Percentiles rank a stretch among this genome's conserved stretches.
phyloP scores from a whole-genome alignment of 2,329 filamentous ascomycete genomes.

The Fusarium haematococcum region DNA sequence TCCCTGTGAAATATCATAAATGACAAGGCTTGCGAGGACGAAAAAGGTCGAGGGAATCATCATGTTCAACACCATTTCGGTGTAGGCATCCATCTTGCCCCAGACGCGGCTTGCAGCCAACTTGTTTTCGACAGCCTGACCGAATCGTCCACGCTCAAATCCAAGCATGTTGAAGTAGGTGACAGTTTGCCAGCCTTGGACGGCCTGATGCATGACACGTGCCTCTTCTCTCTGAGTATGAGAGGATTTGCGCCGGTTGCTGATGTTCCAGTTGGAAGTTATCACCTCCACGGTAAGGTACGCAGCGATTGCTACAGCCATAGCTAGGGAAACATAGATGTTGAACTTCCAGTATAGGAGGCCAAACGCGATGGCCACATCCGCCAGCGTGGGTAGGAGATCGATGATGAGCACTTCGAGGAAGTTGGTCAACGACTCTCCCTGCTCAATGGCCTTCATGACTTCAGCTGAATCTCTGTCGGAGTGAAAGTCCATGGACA shows the following conservation, averaged over 20 bases:
- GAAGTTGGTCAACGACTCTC: constrained; percentile 68
- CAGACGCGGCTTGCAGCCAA: constrained; percentile 38
- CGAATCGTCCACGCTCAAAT: constrained; percentile 46
- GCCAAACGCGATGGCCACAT: constrained; percentile 70
- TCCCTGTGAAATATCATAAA: constrained; percentile 37
- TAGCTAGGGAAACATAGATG: constrained; percentile 62
- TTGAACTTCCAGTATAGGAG: constrained; percentile 74
- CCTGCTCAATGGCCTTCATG: constrained; percentile 73
- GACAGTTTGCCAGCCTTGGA: constrained; percentile 71
- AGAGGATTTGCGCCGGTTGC: constrained; percentile 51
- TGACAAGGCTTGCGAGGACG: constrained; percentile 27
- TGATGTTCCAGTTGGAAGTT: constrained; percentile 53
- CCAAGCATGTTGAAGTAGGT: constrained; percentile 54
- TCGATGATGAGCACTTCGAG: constrained; percentile 71
- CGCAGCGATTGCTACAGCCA: constrained; percentile 42
- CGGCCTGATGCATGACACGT: constrained; percentile 67
- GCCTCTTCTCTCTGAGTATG: constrained; percentile 61
- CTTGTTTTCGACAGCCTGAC: constrained; percentile 40
- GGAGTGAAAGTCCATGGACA: constrained; percentile 78
- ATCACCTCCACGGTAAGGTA: constrained; percentile 44
- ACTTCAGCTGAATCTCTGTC: constrained; percentile 73
- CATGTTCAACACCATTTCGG: constrained; percentile 49
- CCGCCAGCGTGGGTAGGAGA: constrained; percentile 70
- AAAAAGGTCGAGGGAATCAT: constrained; percentile 59
- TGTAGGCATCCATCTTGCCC: constrained; percentile 35